A percentile compares a stretch with the other conserved stretches of the same genome.
phyloP scores from a whole-genome alignment of 2,329 filamentous ascomycete genomes.

The Stemphylium lycopersici region DNA sequence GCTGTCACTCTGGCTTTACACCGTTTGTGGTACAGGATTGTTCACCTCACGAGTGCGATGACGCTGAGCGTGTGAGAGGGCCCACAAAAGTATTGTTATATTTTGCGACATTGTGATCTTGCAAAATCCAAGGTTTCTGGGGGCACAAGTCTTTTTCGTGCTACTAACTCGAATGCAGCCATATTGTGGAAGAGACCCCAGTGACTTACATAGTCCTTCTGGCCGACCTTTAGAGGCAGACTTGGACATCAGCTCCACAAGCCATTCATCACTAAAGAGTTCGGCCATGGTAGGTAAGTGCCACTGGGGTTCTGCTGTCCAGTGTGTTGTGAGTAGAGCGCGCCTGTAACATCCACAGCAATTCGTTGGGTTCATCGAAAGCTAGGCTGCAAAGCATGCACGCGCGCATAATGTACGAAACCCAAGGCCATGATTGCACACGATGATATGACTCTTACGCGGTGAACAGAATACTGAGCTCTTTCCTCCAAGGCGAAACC shows the following conservation, averaged over 20 bases:
- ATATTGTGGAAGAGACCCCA: no score
- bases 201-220: no score
- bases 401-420: neutral
- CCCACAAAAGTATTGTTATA: neutral
- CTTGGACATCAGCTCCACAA: no score
- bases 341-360: no score
- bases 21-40: neutral
- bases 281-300: no score
- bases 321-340: no score
- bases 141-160: neutral
- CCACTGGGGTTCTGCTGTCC: no score
- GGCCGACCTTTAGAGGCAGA: no score
- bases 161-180: no score
- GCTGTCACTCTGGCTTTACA: neutral
- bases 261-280: no score
- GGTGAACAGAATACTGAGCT: neutral
- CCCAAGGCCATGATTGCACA: neutral
- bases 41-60: neutral
- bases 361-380: no score
- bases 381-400: neutral
- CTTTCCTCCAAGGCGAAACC: neutral
- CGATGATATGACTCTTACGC: neutral
- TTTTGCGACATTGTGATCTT: neutral
- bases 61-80: neutral
- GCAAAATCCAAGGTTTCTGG: neutral